A percentile compares a stretch with the other conserved stretches of the same genome.
These are phyloP conservation scores for Trapa bicornis DNA, from an alignment of 345 rosid genomes.

Conservation along the genomic window DNA sequence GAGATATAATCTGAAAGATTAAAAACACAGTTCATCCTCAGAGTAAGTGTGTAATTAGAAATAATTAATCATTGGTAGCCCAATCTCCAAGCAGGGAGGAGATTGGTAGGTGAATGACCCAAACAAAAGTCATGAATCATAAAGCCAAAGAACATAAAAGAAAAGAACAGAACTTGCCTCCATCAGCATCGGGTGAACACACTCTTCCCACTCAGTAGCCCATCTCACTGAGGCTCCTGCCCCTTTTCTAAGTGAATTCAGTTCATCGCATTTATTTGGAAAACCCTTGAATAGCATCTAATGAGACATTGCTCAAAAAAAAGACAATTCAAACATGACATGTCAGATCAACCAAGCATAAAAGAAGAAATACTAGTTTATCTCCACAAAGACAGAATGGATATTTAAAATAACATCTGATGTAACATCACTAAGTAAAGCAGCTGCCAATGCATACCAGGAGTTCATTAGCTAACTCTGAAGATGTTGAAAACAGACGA, in stretches of 20 bases:
- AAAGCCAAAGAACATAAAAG: neutral
- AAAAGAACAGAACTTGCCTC: slow-evolving; percentile 23
- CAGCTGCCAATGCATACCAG: slow-evolving; percentile 29
- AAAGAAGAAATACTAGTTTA: neutral
- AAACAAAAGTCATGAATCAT: neutral
- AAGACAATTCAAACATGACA: neutral
- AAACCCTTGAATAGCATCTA: slow-evolving; percentile 85
- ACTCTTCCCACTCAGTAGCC: slow-evolving; percentile 84
- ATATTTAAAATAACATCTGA: slow-evolving; percentile 68
- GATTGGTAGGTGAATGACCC: neutral
- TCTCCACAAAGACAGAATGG: slow-evolving; percentile 12
- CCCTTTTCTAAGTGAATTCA: slow-evolving; percentile 50
- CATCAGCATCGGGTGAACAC: slow-evolving; percentile 62
- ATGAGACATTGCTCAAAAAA: neutral
- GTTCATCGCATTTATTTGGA: slow-evolving; percentile 49
- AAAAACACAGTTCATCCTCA: neutral
- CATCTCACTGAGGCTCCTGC: slow-evolving; percentile 71
- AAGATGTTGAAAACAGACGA: slow-evolving; percentile 87
- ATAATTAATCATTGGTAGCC: no score
- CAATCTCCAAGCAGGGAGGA: no score
- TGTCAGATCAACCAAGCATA: neutral
- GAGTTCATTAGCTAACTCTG: slow-evolving; percentile 79
- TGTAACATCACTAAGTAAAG: neutral
- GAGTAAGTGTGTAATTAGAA: no score
- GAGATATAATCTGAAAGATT: slow-evolving; percentile 13